phyloP scores from a whole-genome alignment of 306 rosid species.

The Gastrolobium bilobum region DNA sequence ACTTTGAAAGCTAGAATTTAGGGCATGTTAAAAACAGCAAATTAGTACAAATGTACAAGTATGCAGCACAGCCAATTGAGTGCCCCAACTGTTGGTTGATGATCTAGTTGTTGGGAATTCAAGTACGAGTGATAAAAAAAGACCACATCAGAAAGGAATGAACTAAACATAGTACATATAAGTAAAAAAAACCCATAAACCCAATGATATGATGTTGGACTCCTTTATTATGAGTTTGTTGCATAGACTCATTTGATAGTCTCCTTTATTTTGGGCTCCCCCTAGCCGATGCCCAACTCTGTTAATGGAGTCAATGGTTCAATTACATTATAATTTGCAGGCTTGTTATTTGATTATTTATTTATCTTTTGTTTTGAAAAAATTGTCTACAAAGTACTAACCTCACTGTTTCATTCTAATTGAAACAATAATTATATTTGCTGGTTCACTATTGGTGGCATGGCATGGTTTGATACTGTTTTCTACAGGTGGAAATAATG shows the following conservation, averaged over 20 bases:
- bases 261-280: no score
- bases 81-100: no score
- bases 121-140: no score
- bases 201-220: no score
- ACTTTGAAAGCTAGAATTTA: slow-evolving; percentile 3
- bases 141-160: no score
- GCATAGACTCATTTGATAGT: no score
- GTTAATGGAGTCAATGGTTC: no score
- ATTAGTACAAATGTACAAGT: background rate
- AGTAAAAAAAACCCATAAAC: no score
- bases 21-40: slow-evolving; percentile 25
- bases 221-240: no score
- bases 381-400: background rate
- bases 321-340: background rate
- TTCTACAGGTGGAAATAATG: slow-evolving; percentile 79
- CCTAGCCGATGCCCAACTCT: no score
- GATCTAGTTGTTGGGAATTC: no score
- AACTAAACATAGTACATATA: no score
- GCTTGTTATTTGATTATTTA: background rate
- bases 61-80: slow-evolving; percentile 10
- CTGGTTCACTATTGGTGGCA: slow-evolving; percentile 36
- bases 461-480: slow-evolving; percentile 34
- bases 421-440: background rate
- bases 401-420: background rate
- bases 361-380: background rate